These are phyloP conservation scores for Heliosperma pusillum DNA, from an alignment of 148 eudicot genomes.

Conservation along the genomic window DNA sequence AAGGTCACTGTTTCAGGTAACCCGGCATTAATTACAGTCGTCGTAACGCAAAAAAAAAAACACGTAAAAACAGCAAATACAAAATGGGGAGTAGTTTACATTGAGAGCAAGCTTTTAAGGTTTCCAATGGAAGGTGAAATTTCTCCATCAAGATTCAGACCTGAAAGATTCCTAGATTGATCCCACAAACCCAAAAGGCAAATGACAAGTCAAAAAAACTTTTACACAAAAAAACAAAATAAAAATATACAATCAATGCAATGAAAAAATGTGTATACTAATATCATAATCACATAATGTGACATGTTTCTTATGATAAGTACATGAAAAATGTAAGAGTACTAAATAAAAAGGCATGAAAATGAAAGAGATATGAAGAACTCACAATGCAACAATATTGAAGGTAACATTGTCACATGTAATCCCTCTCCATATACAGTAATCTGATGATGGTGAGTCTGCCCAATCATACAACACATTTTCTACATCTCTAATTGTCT, in stretches of 20 bases:
- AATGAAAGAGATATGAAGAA: neutral
- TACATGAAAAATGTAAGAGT: neutral
- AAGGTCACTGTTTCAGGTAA: constrained; percentile 58
- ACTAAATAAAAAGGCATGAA: neutral
- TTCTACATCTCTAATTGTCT: constrained; percentile 88
- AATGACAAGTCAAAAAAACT: constrained; percentile 15
- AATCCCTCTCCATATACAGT: constrained; percentile 91
- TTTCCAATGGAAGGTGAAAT: constrained; percentile 84
- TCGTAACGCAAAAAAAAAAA: too few relatives aligned
- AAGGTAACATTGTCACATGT: constrained; percentile 87
- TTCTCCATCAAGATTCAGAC: constrained; percentile 94
- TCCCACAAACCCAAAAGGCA: constrained; percentile 25
- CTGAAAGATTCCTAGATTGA: constrained; percentile 71
- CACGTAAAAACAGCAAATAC: too few relatives aligned
- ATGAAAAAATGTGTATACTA: neutral
- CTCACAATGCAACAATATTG: constrained; percentile 76
- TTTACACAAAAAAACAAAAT: constrained; percentile 14
- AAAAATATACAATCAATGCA: constrained; percentile 14
- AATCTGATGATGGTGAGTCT: constrained; percentile 77
- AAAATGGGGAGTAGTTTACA: constrained; percentile 38
- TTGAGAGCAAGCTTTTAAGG: constrained; percentile 59
- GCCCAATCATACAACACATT: constrained; percentile 98
- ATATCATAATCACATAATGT: constrained; percentile 16
- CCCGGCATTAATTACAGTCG: neutral
- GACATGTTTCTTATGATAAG: neutral